phyloP scores from a whole-genome alignment of 176 grass and related monocot genomes.

The Ananas comosus region DNA sequence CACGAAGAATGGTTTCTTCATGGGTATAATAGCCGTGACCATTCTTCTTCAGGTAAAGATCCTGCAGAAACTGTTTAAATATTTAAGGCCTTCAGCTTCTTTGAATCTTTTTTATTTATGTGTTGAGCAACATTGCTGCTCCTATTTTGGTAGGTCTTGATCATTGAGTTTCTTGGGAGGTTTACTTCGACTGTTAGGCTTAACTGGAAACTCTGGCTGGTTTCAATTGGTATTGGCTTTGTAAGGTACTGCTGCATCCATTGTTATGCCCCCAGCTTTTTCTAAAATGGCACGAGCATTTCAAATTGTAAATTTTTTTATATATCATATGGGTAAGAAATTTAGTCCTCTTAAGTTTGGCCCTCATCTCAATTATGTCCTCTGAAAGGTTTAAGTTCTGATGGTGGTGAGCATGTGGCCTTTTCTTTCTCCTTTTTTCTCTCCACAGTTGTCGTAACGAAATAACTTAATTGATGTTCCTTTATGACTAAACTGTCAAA shows the following conservation, averaged over 20 bases:
- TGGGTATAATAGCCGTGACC: slow-evolving; percentile 49
- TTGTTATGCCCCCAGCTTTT: slow-evolving; percentile 9
- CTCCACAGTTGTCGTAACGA: too few relatives aligned
- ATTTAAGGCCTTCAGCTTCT: not conserved
- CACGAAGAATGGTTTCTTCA: slow-evolving; percentile 68
- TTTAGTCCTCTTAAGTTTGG: too few relatives aligned
- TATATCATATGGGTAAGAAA: not conserved
- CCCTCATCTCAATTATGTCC: too few relatives aligned
- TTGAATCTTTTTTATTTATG: not conserved
- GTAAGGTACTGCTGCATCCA: slow-evolving; percentile 44
- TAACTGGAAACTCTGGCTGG: slow-evolving; percentile 73
- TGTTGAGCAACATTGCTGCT: slow-evolving; percentile 9
- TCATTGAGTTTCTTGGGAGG: slow-evolving; percentile 88
- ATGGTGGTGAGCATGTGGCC: too few relatives aligned
- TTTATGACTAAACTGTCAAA: too few relatives aligned
- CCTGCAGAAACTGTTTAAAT: slow-evolving; percentile 1
- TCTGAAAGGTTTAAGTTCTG: too few relatives aligned
- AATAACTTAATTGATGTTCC: too few relatives aligned
- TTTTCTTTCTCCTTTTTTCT: too few relatives aligned
- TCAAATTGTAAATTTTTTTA: not conserved
- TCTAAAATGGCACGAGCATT: not conserved
- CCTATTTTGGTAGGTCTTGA: slow-evolving; percentile 47
- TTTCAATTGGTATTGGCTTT: slow-evolving; percentile 68
- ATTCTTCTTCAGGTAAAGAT: slow-evolving; percentile 68
- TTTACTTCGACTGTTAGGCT: slow-evolving; percentile 84